phyloP scores from a whole-genome alignment of 225 moss, liverwort and hornwort genomes.

The Sphagnum tenellum region DNA sequence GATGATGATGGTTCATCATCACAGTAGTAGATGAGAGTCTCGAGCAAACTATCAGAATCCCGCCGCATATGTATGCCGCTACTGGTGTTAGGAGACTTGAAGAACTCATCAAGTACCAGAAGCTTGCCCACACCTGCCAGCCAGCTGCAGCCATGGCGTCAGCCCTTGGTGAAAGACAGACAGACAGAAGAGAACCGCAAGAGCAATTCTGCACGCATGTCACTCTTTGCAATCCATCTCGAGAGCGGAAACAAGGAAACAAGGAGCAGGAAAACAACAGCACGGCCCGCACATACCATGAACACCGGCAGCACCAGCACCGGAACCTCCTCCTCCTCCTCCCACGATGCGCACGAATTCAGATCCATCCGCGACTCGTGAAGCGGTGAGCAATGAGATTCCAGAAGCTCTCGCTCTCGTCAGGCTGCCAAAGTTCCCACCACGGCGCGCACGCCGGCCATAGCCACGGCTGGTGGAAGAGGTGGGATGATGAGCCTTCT shows the following conservation, averaged over 20 bases:
- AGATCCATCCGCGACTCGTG: slow-evolving; percentile 38
- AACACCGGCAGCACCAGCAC: slow-evolving; percentile 18
- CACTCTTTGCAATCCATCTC: background rate
- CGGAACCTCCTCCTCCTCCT: too few species aligned
- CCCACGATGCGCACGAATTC: slow-evolving; percentile 44
- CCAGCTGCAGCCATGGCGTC: slow-evolving; percentile 37
- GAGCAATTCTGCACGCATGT: background rate
- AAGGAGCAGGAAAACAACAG: too few species aligned
- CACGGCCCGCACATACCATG: slow-evolving; percentile 15
- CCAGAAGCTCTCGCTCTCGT: slow-evolving; percentile 3
- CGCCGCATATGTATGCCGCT: slow-evolving; percentile 8
- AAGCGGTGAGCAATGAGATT: slow-evolving; percentile 44
- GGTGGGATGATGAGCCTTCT: too few species aligned
- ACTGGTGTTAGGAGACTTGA: slow-evolving; percentile 13
- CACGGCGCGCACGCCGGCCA: too few species aligned
- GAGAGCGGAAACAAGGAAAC: too few species aligned
- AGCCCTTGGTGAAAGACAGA: slow-evolving; percentile 3
- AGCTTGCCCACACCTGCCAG: slow-evolving; percentile 50
- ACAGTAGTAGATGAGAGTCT: slow-evolving; percentile 46
- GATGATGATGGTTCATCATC: slow-evolving; percentile 18
- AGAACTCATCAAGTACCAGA: slow-evolving; percentile 49
- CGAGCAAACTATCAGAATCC: slow-evolving; percentile 20
- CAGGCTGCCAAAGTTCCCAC: too few species aligned
- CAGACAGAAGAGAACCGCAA: background rate
- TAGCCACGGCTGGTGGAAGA: too few species aligned